These are phyloP conservation scores for Nakaseomyces kungkrabaensis DNA, from an alignment of 1,139 yeast genomes.

Conservation along the genomic window DNA sequence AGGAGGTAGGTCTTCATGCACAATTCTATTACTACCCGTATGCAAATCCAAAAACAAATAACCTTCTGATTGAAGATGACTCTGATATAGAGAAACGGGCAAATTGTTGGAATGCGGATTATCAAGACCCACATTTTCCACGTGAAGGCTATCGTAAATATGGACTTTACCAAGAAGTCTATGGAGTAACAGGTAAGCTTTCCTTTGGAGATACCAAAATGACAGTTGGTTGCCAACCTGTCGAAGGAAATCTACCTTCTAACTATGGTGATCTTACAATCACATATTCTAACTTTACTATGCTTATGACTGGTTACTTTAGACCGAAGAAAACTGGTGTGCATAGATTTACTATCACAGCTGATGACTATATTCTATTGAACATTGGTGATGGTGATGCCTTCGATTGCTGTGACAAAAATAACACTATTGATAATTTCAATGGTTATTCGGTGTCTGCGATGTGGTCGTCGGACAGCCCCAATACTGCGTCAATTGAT, in stretches of 20 bases:
- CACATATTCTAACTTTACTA: not conserved
- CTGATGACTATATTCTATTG: not conserved
- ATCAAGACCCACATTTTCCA: not conserved
- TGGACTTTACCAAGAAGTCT: not conserved
- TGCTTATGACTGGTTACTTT: not conserved
- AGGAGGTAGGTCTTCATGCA: not conserved
- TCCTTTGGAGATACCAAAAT: not conserved
- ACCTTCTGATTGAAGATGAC: not conserved
- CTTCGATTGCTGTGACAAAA: not conserved
- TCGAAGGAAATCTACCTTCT: not conserved
- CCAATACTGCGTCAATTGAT: not conserved
- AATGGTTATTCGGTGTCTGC: not conserved
- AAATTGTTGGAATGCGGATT: not conserved
- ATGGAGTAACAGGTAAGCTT: not conserved
- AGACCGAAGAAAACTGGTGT: not conserved
- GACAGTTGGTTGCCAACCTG: not conserved
- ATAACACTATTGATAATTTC: not conserved
- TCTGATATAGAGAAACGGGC: not conserved
- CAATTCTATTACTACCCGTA: not conserved
- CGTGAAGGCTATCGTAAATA: not conserved
- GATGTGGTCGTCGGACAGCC: not conserved
- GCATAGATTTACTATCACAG: not conserved
- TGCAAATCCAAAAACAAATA: not conserved
- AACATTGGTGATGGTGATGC: not conserved
- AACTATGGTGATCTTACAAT: not conserved